Evolutionary conservation across 805 yeast species (phyloP), one percentile per base, ranked within the genome.

Genomic region (Yarrowia sp.): DNA sequence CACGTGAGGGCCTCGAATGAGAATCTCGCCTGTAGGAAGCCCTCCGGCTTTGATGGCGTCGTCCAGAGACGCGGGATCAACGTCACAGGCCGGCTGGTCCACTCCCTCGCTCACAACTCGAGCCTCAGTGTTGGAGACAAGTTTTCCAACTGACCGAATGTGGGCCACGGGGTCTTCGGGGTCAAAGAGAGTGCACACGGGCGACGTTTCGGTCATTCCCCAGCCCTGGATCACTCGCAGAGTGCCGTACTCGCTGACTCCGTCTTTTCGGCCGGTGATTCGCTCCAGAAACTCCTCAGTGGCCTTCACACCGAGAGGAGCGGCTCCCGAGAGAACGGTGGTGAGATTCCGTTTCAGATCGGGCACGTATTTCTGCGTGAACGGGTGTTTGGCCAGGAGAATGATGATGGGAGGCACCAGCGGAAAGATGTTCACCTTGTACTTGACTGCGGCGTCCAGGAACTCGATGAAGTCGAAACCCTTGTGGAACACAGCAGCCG

Each of bases 1-100:
- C n/a, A 85, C 79, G 68, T 84, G 86, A 1, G 86, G 84, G 1
- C 89, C 89, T 30, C 84, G 72, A 17, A 85, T 73, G 71, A 81
- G 76, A 50, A 86, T 74, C 71, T 86, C 89, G 15, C 88, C 88
- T 19, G 77, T 43, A n/a, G 68, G 60, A 30, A 55, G 46, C 1
- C 20, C 36, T n/a, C 44, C 61, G 24, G 34, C 46, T 15, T 39
- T 55, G 61, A 55, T 55, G 6, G 34, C 61, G 12, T 12, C 61
- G 15, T 39, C 44, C 7, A 55, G 61, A 20, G 24, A 15, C 0
- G 15, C 46, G 1, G 61, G 61, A 39, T 55, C 61, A 17, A 55
- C 46, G 38, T 55, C 46, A n/a, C 61, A 55, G 13, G 64, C 71
- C 9, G 24, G 70, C 10, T 40, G 55, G 7, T 58, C 65, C 1